Percentiles rank a stretch among this genome's conserved stretches.
Evolutionary conservation across 2,329 filamentous ascomycete species (phyloP).

Genomic region (Xenosphaeropsis pyriputrescens): DNA sequence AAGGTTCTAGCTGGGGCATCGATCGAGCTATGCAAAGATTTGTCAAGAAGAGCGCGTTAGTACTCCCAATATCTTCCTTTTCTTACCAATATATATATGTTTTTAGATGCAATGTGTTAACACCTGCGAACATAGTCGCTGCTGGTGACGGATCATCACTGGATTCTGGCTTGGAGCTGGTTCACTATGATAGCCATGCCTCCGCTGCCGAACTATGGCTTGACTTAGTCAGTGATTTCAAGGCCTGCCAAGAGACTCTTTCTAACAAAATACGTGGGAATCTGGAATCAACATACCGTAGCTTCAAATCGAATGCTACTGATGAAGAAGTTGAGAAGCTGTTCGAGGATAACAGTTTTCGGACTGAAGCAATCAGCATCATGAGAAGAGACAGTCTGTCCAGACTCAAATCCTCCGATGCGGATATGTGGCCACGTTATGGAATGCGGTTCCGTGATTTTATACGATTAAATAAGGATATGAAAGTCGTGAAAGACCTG

Average conservation of each 20-base stretch:
- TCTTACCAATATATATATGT: neutral
- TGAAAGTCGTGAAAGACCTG: slow-evolving; percentile 24
- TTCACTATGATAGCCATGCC: slow-evolving; percentile 10
- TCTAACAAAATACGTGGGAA: slow-evolving; percentile 25
- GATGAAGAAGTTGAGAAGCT: slow-evolving; percentile 26
- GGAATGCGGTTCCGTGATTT: slow-evolving; percentile 32
- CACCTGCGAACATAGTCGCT: slow-evolving; percentile 6
- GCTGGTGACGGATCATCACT: slow-evolving; percentile 6
- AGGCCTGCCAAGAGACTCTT: slow-evolving; percentile 24
- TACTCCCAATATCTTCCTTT: slow-evolving; percentile 1
- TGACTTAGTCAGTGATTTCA: slow-evolving; percentile 28
- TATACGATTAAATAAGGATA: slow-evolving; percentile 26
- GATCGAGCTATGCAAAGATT: slow-evolving; percentile 22
- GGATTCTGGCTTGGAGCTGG: slow-evolving; percentile 9
- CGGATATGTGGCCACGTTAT: slow-evolving; percentile 27
- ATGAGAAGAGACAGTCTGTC: slow-evolving; percentile 31
- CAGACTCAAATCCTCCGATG: slow-evolving; percentile 26
- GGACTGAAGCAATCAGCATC: slow-evolving; percentile 25
- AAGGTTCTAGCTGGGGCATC: slow-evolving; percentile 25
- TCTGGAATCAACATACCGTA: slow-evolving; percentile 28
- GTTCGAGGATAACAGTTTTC: slow-evolving; percentile 25
- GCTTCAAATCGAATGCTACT: slow-evolving; percentile 27
- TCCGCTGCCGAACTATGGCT: slow-evolving; percentile 20
- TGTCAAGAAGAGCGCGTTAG: slow-evolving; percentile 25
- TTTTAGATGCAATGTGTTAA: slow-evolving; percentile 1